A percentile compares a stretch with the other conserved stretches of the same genome.
phyloP scores from a whole-genome alignment of 371 early-diverging fungal genomes.

The Mucor lusitanicus region DNA sequence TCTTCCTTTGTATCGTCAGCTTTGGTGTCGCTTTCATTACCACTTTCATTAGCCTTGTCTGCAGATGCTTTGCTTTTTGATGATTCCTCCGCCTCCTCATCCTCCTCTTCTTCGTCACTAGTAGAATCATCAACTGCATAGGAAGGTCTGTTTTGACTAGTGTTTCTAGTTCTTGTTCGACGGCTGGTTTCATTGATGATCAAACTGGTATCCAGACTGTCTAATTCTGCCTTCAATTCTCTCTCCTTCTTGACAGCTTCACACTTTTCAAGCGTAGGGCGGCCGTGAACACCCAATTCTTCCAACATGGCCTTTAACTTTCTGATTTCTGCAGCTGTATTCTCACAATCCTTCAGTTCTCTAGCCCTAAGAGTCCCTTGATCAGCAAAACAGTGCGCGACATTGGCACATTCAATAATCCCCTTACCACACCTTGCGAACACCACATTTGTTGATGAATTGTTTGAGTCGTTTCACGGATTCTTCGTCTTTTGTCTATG shows the following conservation, averaged over 20 bases:
- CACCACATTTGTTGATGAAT: slow-evolving; percentile 48
- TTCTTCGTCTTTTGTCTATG: slow-evolving; percentile 24
- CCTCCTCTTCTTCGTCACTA: slow-evolving; percentile 35
- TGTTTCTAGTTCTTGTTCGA: slow-evolving; percentile 14
- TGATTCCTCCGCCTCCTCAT: slow-evolving; percentile 11
- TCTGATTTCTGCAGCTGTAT: slow-evolving; percentile 15
- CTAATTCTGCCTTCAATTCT: slow-evolving; percentile 45
- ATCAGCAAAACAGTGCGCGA: background rate
- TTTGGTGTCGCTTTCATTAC: background rate
- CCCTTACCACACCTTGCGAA: slow-evolving; percentile 43
- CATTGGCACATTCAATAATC: too few species aligned
- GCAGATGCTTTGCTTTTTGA: background rate
- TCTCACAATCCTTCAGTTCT: slow-evolving; percentile 33
- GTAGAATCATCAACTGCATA: slow-evolving; percentile 15
- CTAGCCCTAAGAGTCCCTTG: slow-evolving; percentile 19
- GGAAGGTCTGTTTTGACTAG: slow-evolving; percentile 1
- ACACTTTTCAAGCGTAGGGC: slow-evolving; percentile 49
- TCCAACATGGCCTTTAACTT: slow-evolving; percentile 20
- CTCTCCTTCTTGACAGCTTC: slow-evolving; percentile 41
- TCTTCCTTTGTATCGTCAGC: background rate
- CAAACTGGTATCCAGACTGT: slow-evolving; percentile 33
- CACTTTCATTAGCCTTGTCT: slow-evolving; percentile 1
- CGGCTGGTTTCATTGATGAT: slow-evolving; percentile 27
- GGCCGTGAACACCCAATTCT: slow-evolving; percentile 33
- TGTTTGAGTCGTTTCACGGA: slow-evolving; percentile 42